Evolutionary conservation across 1,284 basidiomycete species (phyloP).

Genomic region (Pseudozyma thailandica): DNA sequence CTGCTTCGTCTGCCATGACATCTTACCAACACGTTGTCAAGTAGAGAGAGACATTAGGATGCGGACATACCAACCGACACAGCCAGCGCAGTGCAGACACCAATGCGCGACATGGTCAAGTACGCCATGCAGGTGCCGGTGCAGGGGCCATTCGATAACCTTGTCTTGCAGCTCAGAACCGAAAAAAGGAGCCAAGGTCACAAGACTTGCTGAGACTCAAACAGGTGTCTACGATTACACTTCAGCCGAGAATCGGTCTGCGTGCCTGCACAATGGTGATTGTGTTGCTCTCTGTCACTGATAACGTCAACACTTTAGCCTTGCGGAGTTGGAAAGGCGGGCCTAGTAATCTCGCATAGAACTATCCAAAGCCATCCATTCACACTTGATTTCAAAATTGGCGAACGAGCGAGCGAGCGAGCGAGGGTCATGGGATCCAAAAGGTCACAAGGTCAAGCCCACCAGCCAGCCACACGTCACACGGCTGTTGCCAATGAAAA

Average conservation of each 20-base stretch:
- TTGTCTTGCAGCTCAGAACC: slow-evolving; percentile 5
- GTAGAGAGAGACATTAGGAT: no score
- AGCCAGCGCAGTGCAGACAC: no score
- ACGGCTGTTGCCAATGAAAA: slow-evolving; percentile 2
- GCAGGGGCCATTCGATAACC: slow-evolving; percentile 28
- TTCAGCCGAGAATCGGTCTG: no score
- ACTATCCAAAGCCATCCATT: not conserved
- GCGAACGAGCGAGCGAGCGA: no score
- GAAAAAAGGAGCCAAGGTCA: slow-evolving; percentile 14
- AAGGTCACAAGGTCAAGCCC: slow-evolving; percentile 21
- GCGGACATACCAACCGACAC: not conserved
- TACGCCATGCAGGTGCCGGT: no score
- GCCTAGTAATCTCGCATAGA: slow-evolving; percentile 22
- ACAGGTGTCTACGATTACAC: no score
- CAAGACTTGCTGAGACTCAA: slow-evolving; percentile 36
- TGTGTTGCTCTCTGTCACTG: not conserved
- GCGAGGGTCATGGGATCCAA: slow-evolving; percentile 15
- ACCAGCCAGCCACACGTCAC: slow-evolving; percentile 13
- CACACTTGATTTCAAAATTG: not conserved
- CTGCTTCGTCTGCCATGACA: no score
- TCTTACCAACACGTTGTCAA: no score
- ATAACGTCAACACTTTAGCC: not conserved
- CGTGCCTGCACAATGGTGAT: not conserved
- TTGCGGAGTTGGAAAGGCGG: slow-evolving; percentile 1
- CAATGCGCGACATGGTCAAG: no score